Evolutionary conservation across 331 rosid species (phyloP).

Genomic region (Phaseolus coccineus): DNA sequence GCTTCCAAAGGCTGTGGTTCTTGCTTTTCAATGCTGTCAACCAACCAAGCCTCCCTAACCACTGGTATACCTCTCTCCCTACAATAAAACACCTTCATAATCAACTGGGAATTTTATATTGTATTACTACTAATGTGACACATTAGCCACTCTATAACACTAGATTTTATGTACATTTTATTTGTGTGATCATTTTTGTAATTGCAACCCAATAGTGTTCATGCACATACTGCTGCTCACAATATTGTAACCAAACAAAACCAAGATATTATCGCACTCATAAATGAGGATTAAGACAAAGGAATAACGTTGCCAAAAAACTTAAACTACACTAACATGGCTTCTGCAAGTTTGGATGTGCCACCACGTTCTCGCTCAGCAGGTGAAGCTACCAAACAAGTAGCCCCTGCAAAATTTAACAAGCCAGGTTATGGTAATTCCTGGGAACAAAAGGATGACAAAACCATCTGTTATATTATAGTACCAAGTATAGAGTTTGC

Average conservation of each 20-base stretch:
- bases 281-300: not conserved
- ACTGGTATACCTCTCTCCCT: slow-evolving; percentile 78
- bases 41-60: slow-evolving; percentile 77
- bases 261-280: not conserved
- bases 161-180: not conserved
- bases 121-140: not conserved
- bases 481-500: slow-evolving; percentile 78
- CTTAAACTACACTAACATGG: slow-evolving; percentile 59
- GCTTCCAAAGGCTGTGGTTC: slow-evolving; percentile 83
- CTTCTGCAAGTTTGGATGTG: slow-evolving; percentile 79
- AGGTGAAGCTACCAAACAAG: slow-evolving; percentile 75
- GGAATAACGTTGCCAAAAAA: slow-evolving; percentile 6
- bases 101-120: not conserved
- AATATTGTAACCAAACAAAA: not conserved
- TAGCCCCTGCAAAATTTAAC: slow-evolving; percentile 62
- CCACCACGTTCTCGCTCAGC: slow-evolving; percentile 87
- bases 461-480: not conserved
- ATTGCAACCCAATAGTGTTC: slow-evolving; percentile 1
- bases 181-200: not conserved
- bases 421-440: slow-evolving; percentile 2
- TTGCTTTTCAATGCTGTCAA: slow-evolving; percentile 77
- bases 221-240: not conserved
- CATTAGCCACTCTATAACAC: not conserved
- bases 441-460: not conserved
- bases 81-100: slow-evolving; percentile 31